phyloP scores from a whole-genome alignment of 306 rosid genomes.

The Sicyos edulis region DNA sequence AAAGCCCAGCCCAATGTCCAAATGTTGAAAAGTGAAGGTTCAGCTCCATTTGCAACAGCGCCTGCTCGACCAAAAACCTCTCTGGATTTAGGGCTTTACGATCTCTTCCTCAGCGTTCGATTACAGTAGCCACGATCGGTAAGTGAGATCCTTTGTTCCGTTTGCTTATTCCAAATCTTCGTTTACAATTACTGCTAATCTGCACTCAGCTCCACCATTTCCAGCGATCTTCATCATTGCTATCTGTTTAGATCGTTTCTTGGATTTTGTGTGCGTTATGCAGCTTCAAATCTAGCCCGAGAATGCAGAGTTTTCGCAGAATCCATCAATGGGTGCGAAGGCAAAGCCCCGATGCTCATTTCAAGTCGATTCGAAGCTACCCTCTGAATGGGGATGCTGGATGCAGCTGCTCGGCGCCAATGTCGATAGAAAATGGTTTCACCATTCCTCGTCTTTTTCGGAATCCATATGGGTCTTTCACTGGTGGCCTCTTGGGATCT shows the following conservation, averaged over 20 bases:
- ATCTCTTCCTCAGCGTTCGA: not conserved
- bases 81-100: constrained; percentile 11
- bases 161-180: not conserved
- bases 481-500: constrained; percentile 20
- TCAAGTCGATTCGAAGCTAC: constrained; percentile 21
- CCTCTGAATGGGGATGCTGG: constrained; percentile 16
- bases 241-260: no score
- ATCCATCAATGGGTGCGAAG: constrained; percentile 27
- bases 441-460: constrained; percentile 18
- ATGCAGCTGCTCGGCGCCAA: constrained; percentile 18
- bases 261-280: not conserved
- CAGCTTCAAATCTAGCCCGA: not conserved
- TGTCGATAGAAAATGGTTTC: constrained; percentile 15
- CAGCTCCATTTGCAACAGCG: not conserved
- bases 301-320: constrained; percentile 22
- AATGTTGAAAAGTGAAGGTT: not conserved
- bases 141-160: not conserved
- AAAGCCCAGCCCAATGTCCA: not conserved
- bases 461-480: constrained; percentile 20
- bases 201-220: not conserved
- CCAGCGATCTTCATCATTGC: not conserved
- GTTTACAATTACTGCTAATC: not conserved
- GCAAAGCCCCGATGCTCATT: constrained; percentile 19
- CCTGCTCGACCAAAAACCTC: constrained; percentile 10
- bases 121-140: not conserved